Evolutionary conservation across 345 rosid species (phyloP).

Genomic region (Angophora floribunda): DNA sequence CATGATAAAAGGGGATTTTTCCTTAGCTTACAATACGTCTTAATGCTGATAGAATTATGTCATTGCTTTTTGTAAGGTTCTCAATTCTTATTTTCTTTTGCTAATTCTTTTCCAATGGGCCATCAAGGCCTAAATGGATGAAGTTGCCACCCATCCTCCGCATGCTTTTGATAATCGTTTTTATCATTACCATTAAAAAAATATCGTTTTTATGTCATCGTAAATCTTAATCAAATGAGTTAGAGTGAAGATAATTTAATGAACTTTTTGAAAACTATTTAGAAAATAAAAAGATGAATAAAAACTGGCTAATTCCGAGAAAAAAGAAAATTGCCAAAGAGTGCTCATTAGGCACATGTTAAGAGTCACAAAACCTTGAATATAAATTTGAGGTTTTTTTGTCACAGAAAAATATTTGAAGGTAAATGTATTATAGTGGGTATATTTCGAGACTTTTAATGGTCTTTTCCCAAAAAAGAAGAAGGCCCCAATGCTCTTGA

Average conservation of each 20-base stretch:
- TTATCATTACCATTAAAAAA: not conserved
- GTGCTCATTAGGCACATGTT: not conserved
- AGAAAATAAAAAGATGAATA: not conserved
- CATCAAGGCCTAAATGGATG: not conserved
- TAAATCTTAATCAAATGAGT: not conserved
- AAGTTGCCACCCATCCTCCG: too few species aligned
- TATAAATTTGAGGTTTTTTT: too few species aligned
- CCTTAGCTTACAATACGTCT: not conserved
- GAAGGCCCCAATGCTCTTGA: too few species aligned
- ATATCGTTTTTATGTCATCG: not conserved
- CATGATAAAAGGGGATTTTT: not conserved
- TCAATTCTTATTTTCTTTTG: not conserved
- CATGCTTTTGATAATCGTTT: not conserved
- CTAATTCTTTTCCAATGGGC: not conserved
- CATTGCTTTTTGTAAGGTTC: not conserved
- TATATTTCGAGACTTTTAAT: too few species aligned
- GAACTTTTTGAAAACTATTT: not conserved
- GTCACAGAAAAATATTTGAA: too few species aligned
- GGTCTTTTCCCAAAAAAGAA: too few species aligned
- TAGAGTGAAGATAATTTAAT: not conserved
- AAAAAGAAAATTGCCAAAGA: not conserved
- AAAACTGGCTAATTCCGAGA: not conserved
- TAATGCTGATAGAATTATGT: not conserved
- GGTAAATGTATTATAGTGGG: too few species aligned
- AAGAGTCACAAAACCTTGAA: too few species aligned